phyloP scores from a whole-genome alignment of 2,329 filamentous ascomycete species.

The Fusarium verrucosum region DNA sequence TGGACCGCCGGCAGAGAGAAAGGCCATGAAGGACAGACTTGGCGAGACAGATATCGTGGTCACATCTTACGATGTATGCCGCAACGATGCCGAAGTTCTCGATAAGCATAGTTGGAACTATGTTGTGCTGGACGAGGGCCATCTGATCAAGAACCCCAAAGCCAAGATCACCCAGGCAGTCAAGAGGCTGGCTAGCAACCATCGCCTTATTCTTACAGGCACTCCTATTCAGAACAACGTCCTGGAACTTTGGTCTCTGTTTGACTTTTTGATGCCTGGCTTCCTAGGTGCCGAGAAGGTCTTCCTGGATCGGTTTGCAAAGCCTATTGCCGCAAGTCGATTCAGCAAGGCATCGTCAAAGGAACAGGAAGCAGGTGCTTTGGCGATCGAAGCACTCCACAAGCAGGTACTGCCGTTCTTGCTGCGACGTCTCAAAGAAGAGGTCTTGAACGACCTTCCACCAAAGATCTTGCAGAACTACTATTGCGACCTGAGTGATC shows the following conservation, averaged over 20 bases:
- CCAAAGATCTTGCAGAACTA: slow-evolving; percentile 99
- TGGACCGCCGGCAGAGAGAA: slow-evolving; percentile 83
- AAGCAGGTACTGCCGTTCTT: slow-evolving; percentile 98
- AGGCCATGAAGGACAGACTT: slow-evolving; percentile 73
- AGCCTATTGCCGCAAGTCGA: slow-evolving; percentile 92
- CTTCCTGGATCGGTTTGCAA: slow-evolving; percentile 94
- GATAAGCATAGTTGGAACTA: slow-evolving; percentile 94
- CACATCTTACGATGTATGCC: slow-evolving; percentile 97
- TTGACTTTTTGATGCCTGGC: slow-evolving; percentile 98
- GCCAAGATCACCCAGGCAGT: slow-evolving; percentile 95
- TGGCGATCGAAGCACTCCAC: slow-evolving; percentile 97
- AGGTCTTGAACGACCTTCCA: slow-evolving; percentile 93
- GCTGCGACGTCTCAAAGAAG: slow-evolving; percentile 94
- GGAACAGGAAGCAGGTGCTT: slow-evolving; percentile 94
- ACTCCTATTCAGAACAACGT: slow-evolving; percentile 99
- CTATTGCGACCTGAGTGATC: slow-evolving; percentile 95
- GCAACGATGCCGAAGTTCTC: slow-evolving; percentile 91
- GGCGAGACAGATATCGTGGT: slow-evolving; percentile 89
- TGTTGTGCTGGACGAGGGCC: slow-evolving; percentile 94
- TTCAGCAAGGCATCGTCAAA: slow-evolving; percentile 98
- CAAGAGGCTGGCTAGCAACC: slow-evolving; percentile 89
- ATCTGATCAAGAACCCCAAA: slow-evolving; percentile 98
- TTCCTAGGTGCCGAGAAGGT: slow-evolving; percentile 95
- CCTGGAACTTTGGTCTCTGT: slow-evolving; percentile 94
- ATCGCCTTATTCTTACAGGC: slow-evolving; percentile 93